Conservation (phyloP, 306 rosid genomes). For the Ceratonia siliqua region DNA sequence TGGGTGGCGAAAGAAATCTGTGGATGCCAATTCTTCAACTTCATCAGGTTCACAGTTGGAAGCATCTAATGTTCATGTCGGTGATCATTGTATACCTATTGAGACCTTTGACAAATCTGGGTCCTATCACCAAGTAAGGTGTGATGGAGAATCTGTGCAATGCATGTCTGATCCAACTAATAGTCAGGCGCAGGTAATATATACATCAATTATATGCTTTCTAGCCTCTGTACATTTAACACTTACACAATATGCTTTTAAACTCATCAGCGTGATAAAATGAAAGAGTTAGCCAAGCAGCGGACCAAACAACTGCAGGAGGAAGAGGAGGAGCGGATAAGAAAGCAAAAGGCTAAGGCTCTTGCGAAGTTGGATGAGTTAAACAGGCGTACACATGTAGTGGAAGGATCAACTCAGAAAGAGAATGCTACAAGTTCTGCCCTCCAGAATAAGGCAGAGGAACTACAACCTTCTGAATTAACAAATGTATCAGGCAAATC, state of each 20-base stretch:
- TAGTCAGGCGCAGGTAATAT: conserved; percentile 68
- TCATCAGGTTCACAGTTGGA: conserved; percentile 46
- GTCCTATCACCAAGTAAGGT: conserved; percentile 49
- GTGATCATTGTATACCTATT: conserved; percentile 49
- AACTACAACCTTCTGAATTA: conserved; percentile 41
- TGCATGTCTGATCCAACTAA: conserved; percentile 52
- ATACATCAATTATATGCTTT: conserved; percentile 12
- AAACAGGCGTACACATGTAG: conserved; percentile 54
- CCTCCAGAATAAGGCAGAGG: conserved; percentile 57
- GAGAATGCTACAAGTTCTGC: conserved; percentile 48
- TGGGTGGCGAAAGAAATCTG: conserved; percentile 60
- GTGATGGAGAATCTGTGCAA: conserved; percentile 53
- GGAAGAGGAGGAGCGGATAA: conserved; percentile 83
- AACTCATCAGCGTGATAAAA: conserved; percentile 63
- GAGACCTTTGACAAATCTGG: conserved; percentile 49
- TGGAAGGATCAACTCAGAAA: conserved; percentile 48
- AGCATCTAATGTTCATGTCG: conserved; percentile 51
- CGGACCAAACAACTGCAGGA: conserved; percentile 76
- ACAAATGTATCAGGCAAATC: conserved; percentile 32
- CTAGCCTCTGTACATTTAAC: conserved; percentile 7
- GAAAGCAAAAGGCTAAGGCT: conserved; percentile 81
- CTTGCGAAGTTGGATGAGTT: conserved; percentile 79
- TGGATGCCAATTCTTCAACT: conserved; percentile 45
- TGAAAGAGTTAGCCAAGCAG: conserved; percentile 75
- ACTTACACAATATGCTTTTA: conserved; percentile 27